A percentile compares a stretch with the other conserved stretches of the same genome.
phyloP scores from a whole-genome alignment of 441 rosid genomes.

The Mallotus repandus region DNA sequence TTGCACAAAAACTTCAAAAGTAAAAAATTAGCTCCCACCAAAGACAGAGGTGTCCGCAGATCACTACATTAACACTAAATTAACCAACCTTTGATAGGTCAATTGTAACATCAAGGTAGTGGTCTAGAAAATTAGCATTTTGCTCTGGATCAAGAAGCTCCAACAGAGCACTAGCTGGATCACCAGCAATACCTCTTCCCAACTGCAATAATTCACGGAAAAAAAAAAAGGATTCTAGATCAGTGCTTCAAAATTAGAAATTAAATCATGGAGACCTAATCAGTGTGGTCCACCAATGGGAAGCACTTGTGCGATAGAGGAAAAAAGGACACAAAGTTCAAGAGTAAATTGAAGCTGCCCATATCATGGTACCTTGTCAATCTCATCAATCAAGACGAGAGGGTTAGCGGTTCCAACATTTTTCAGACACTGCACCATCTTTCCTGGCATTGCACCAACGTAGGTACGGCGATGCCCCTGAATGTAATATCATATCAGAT shows the following conservation, averaged over 20 bases:
- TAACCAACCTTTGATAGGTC: slow-evolving; percentile 84
- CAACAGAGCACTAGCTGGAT: slow-evolving; percentile 94
- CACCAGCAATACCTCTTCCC: slow-evolving; percentile 85
- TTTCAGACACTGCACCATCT: slow-evolving; percentile 98
- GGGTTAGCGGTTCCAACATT: slow-evolving; percentile 93
- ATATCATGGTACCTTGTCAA: slow-evolving; percentile 71
- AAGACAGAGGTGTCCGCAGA: slow-evolving; percentile 1
- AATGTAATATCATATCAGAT: slow-evolving; percentile 26
- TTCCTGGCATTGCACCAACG: slow-evolving; percentile 96
- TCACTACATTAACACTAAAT: slow-evolving; percentile 1
- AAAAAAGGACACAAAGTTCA: background rate
- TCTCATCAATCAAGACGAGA: slow-evolving; percentile 95
- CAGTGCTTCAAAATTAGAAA: background rate
- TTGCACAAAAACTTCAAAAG: no score
- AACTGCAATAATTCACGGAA: slow-evolving; percentile 47
- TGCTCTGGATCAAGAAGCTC: slow-evolving; percentile 99
- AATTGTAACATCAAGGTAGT: slow-evolving; percentile 88
- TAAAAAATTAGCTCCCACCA: no score
- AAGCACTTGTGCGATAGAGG: background rate
- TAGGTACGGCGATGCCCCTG: slow-evolving; percentile 98
- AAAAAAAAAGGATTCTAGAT: background rate
- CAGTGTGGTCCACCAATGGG: background rate
- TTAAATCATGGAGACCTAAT: background rate
- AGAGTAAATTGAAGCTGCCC: slow-evolving; percentile 15
- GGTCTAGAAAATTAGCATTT: slow-evolving; percentile 90